Conservation (phyloP, 306 rosid genomes). For the Cajanus cajan region DNA sequence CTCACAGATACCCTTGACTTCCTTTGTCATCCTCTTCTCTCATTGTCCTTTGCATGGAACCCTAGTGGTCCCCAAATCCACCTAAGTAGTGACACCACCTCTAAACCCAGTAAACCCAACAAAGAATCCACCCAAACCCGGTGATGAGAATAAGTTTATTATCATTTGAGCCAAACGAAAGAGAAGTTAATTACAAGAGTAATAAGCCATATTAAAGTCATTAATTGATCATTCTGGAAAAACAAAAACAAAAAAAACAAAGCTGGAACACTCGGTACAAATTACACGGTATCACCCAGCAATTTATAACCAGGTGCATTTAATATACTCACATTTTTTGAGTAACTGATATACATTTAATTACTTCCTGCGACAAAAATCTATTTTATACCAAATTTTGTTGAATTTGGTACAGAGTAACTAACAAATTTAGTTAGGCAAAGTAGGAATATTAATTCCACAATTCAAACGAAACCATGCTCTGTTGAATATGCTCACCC, state of each 20-base stretch:
- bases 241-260: background rate
- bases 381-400: background rate
- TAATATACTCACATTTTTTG: background rate
- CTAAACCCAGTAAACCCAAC: background rate
- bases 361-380: background rate
- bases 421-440: background rate
- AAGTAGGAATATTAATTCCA: conserved; percentile 7
- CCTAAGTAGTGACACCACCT: background rate
- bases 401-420: conserved; percentile 2
- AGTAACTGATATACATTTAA: background rate
- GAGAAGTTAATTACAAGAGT: background rate
- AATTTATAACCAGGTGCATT: background rate
- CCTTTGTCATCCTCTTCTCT: background rate
- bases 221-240: background rate
- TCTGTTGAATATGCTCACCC: background rate
- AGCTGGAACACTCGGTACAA: background rate
- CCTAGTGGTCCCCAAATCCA: background rate
- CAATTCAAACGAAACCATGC: background rate
- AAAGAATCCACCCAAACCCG: background rate
- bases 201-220: background rate
- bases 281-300: background rate
- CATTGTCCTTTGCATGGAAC: background rate
- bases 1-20: background rate
- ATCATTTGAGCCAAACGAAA: background rate
- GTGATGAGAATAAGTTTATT: background rate